A percentile compares a stretch with the other conserved stretches of the same genome.
Conservation (phyloP, 192 early-diverging fungal genomes). For the Rhizoclosmatium sp. region DNA sequence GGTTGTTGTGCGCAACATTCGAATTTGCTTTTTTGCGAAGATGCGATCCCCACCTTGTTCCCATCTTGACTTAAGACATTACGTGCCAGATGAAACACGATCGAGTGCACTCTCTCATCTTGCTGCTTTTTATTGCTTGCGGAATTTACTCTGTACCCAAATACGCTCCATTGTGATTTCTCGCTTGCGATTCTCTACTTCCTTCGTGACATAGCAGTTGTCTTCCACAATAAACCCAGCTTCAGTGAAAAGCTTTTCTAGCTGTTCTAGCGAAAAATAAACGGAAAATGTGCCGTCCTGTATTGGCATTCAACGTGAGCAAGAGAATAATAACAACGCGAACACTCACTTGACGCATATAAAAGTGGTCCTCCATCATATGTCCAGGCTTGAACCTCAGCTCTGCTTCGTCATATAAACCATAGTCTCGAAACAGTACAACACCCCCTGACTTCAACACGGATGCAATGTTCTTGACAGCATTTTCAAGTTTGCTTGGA, state of each 20-base stretch:
- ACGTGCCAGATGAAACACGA: too few relatives aligned
- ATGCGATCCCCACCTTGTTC: too few relatives aligned
- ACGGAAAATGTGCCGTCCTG: conserved; percentile 60
- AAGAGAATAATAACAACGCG: background rate
- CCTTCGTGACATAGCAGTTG: conserved; percentile 52
- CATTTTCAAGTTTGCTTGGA: conserved; percentile 47
- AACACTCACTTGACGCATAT: conserved; percentile 40
- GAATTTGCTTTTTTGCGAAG: too few relatives aligned
- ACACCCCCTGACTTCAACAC: conserved; percentile 59
- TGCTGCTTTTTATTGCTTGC: background rate
- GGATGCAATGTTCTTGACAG: conserved; percentile 49
- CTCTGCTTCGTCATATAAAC: conserved; percentile 57
- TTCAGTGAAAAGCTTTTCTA: conserved; percentile 44
- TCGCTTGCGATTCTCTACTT: conserved; percentile 56
- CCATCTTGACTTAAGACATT: too few relatives aligned
- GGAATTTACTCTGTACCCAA: conserved; percentile 58
- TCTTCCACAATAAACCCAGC: conserved; percentile 52
- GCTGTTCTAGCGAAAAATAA: conserved; percentile 49
- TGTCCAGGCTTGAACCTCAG: conserved; percentile 59
- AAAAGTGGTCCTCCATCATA: conserved; percentile 54
- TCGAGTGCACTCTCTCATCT: too few relatives aligned
- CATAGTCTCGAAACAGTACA: conserved; percentile 62
- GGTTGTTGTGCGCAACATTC: too few relatives aligned
- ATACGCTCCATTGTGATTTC: conserved; percentile 57
- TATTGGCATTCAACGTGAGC: background rate